A percentile compares a stretch with the other conserved stretches of the same genome.
phyloP scores from a whole-genome alignment of 2,329 filamentous ascomycete genomes.

The Harringtonia aguacate region DNA sequence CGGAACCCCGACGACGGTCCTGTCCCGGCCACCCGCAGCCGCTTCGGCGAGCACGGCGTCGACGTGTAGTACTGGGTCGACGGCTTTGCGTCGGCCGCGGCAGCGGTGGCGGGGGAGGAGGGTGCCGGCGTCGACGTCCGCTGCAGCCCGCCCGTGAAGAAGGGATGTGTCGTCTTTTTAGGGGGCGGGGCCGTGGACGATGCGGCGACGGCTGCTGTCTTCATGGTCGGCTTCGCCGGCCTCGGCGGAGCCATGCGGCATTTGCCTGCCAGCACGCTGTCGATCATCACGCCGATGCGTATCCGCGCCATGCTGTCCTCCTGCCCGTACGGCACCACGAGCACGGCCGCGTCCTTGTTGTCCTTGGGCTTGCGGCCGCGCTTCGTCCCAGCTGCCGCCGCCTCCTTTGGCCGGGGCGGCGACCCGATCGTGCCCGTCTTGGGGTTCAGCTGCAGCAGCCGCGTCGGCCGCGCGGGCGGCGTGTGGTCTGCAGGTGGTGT shows the following conservation, averaged over 20 bases:
- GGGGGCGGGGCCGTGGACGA: not conserved
- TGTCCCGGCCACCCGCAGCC: constrained; percentile 16
- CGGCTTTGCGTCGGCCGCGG: constrained; percentile 15
- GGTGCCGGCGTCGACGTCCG: constrained; percentile 1
- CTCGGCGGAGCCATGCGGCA: not conserved
- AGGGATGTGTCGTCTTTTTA: constrained; percentile 40
- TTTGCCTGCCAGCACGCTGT: not conserved
- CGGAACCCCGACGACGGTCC: constrained; percentile 15
- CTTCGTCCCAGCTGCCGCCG: constrained; percentile 1
- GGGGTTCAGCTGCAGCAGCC: constrained; percentile 42
- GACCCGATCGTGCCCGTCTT: constrained; percentile 53
- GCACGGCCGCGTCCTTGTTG: not conserved
- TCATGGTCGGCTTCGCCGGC: not conserved
- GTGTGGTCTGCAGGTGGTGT: too few species aligned
- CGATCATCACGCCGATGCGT: constrained; percentile 7
- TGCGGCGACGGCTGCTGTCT: not conserved
- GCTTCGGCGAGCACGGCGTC: constrained; percentile 42
- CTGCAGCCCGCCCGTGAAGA: constrained; percentile 50
- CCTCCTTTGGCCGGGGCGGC: constrained; percentile 34
- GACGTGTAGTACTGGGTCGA: constrained; percentile 35
- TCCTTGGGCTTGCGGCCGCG: not conserved
- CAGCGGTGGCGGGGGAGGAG: constrained; percentile 2
- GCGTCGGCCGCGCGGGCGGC: too few species aligned
- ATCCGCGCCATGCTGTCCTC: not conserved
- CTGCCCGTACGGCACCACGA: constrained; percentile 4